These are phyloP conservation scores for Yamadazyma tumulicola DNA, from an alignment of 805 yeast genomes.

Conservation along the genomic window DNA sequence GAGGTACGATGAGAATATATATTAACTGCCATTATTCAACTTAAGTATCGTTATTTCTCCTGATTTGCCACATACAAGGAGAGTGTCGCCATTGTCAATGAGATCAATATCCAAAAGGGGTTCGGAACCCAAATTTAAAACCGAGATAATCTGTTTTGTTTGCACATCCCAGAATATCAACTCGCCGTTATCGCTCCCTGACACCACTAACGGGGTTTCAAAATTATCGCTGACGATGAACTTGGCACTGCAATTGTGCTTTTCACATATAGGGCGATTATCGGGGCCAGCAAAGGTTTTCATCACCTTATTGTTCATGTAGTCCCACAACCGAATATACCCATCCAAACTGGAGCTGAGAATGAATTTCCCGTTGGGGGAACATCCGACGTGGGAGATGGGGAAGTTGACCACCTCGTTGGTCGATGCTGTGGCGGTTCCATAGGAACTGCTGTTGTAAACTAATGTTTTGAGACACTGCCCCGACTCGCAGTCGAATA, in stretches of 20 bases:
- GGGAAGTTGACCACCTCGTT: constrained; percentile 56
- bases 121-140: constrained; percentile 12
- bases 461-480: constrained; percentile 89
- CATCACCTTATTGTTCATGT: constrained; percentile 73
- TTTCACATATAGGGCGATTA: constrained; percentile 40
- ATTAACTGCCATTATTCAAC: no score
- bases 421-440: constrained; percentile 56
- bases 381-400: constrained; percentile 64
- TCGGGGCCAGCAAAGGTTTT: constrained; percentile 54
- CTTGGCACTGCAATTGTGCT: constrained; percentile 49
- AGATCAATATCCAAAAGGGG: constrained; percentile 36
- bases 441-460: constrained; percentile 63
- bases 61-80: constrained; percentile 25
- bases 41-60: constrained; percentile 2
- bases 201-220: constrained; percentile 42
- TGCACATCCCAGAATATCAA: constrained; percentile 65
- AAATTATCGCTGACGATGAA: constrained; percentile 40
- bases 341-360: constrained; percentile 83
- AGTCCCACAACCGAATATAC: constrained; percentile 77
- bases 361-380: constrained; percentile 78
- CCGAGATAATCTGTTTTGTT: constrained; percentile 44
- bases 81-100: constrained; percentile 30
- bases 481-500: constrained; percentile 85
- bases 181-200: constrained; percentile 62
- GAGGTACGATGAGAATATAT: no score